Evolutionary conservation across 441 rosid genomes (phyloP).

Genomic region (Croton setiger): DNA sequence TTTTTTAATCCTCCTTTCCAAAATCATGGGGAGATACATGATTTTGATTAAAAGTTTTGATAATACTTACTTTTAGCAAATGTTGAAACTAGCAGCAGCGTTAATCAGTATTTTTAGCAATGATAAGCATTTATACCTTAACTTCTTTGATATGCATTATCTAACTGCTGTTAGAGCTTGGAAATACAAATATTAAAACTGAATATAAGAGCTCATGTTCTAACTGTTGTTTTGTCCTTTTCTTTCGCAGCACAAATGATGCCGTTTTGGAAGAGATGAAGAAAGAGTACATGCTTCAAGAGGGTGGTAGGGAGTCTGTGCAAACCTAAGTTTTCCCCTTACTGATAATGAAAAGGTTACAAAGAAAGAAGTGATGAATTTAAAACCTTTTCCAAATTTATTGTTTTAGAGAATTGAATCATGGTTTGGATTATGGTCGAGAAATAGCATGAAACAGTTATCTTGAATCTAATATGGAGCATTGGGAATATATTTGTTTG

Average conservation of each 20-base stretch:
- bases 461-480: too few species aligned
- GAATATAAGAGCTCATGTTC: not conserved
- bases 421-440: too few species aligned
- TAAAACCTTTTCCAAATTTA: too few species aligned
- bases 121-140: too few species aligned
- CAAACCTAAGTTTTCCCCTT: slow-evolving; percentile 19
- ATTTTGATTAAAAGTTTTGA: not conserved
- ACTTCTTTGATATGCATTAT: too few species aligned
- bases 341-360: not conserved
- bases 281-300: slow-evolving; percentile 59
- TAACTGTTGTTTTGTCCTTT: not conserved
- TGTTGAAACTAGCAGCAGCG: not conserved
- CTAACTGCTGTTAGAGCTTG: too few species aligned
- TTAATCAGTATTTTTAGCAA: too few species aligned
- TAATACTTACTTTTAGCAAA: not conserved
- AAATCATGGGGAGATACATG: not conserved
- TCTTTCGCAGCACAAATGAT: slow-evolving; percentile 65
- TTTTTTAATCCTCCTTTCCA: not conserved
- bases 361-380: not conserved
- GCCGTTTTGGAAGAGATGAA: slow-evolving; percentile 79
- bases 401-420: too few species aligned
- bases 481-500: too few species aligned
- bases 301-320: slow-evolving; percentile 43
- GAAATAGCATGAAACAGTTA: too few species aligned
- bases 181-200: not conserved